Percentiles rank a stretch among this genome's conserved stretches.
phyloP scores from a whole-genome alignment of 2,329 filamentous ascomycete species.

The Delphinella strobiligena region DNA sequence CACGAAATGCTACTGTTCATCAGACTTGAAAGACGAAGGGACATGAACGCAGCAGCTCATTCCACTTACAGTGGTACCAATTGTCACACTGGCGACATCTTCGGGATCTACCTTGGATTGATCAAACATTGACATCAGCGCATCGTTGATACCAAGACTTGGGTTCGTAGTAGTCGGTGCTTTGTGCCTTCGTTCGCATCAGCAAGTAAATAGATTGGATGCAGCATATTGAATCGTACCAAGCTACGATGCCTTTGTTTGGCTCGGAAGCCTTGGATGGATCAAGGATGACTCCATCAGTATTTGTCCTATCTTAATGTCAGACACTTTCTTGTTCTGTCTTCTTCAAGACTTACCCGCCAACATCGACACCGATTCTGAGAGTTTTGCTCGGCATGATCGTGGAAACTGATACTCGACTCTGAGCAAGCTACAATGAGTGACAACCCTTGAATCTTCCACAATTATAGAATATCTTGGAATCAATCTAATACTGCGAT shows the following conservation, averaged over 20 bases:
- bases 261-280: conserved; percentile 2
- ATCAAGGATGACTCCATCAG: conserved; percentile 3
- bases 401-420: no score
- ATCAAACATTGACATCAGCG: conserved; percentile 1
- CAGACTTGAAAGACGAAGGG: no score
- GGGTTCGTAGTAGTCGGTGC: conserved; percentile 5
- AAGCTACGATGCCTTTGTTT: conserved; percentile 3
- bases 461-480: no score
- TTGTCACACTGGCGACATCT: conserved; percentile 4
- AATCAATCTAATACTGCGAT: no score
- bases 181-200: conserved; percentile 4
- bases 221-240: not conserved
- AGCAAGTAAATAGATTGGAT: not conserved
- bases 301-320: conserved; percentile 3
- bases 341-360: not conserved
- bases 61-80: conserved; percentile 3
- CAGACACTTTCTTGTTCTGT: no score
- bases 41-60: no score
- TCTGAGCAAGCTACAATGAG: no score
- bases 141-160: conserved; percentile 4
- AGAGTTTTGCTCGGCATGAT: conserved; percentile 1
- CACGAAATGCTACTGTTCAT: conserved; percentile 3
- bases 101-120: conserved; percentile 1
- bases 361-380: conserved; percentile 5
- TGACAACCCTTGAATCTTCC: no score